Conservation (phyloP, 2,329 filamentous ascomycete genomes). For the Shiraia sp. region DNA sequence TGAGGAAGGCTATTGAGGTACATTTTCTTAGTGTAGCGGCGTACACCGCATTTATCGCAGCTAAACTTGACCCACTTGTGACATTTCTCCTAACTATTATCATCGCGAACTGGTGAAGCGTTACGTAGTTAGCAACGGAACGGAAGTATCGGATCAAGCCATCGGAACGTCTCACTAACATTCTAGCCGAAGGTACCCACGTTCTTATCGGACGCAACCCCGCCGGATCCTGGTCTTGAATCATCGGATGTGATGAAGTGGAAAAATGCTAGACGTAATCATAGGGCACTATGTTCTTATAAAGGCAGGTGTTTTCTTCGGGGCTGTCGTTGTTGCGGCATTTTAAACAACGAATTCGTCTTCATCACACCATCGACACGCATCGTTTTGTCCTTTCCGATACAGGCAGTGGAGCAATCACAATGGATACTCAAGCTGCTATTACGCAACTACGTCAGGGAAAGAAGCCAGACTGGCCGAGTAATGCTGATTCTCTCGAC, state of each 20-base stretch:
- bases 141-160: not conserved
- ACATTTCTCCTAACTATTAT: not conserved
- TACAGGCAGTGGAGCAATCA: slow-evolving; percentile 1
- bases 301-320: no score
- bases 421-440: slow-evolving; percentile 28
- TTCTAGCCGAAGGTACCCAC: not conserved
- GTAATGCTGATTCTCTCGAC: slow-evolving; percentile 22
- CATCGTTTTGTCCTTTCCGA: no score
- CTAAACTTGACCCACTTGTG: not conserved
- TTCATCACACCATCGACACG: no score
- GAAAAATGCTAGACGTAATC: no score
- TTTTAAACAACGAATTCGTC: no score
- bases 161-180: slow-evolving; percentile 1
- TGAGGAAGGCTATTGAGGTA: not conserved
- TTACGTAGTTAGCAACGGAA: not conserved
- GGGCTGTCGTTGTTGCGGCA: no score
- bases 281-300: no score
- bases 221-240: no score
- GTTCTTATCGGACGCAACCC: no score
- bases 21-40: slow-evolving; percentile 12
- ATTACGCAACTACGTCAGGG: slow-evolving; percentile 33
- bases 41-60: slow-evolving; percentile 23
- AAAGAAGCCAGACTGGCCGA: slow-evolving; percentile 33
- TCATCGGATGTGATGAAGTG: no score
- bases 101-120: not conserved